phyloP scores from a whole-genome alignment of 208 protist species.

The Trypanosoma grayi region DNA sequence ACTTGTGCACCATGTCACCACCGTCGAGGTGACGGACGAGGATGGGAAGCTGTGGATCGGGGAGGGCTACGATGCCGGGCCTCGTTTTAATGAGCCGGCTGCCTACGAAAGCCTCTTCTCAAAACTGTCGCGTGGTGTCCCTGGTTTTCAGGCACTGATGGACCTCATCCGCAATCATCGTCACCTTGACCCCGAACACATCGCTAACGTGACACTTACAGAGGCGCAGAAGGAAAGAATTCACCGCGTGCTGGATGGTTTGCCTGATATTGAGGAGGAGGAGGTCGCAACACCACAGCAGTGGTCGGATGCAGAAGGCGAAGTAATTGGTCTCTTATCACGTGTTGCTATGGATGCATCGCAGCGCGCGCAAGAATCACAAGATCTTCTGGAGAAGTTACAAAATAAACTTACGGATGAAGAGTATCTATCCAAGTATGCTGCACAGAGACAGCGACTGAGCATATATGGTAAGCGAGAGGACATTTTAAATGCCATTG shows the following conservation, averaged over 20 bases:
- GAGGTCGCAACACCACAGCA: conserved; percentile 14
- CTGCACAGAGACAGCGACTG: conserved; percentile 53
- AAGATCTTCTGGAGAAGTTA: conserved; percentile 35
- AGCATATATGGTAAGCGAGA: conserved; percentile 64
- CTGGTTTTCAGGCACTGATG: conserved; percentile 32
- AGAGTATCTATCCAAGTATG: conserved; percentile 67
- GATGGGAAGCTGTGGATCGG: conserved; percentile 27
- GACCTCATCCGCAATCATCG: conserved; percentile 31
- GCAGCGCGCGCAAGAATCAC: conserved; percentile 42
- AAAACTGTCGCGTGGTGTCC: conserved; percentile 25
- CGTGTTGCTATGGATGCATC: conserved; percentile 25
- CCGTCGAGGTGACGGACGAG: conserved; percentile 36
- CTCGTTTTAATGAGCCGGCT: conserved; percentile 28
- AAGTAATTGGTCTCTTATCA: conserved; percentile 14
- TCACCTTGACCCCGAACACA: conserved; percentile 34
- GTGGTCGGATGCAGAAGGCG: conserved; percentile 7
- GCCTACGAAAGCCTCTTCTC: conserved; percentile 53
- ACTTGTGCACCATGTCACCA: conserved; percentile 23
- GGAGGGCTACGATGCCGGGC: conserved; percentile 23
- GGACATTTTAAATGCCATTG: conserved; percentile 73
- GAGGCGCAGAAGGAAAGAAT: conserved; percentile 31
- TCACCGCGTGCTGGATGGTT: conserved; percentile 9
- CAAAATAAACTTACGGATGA: conserved; percentile 44
- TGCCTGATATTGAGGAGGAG: conserved; percentile 25
- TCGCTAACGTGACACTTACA: conserved; percentile 37